Percentiles rank a stretch among this genome's conserved stretches.
phyloP scores from a whole-genome alignment of 306 rosid species.

The Vigna nakashimae region DNA sequence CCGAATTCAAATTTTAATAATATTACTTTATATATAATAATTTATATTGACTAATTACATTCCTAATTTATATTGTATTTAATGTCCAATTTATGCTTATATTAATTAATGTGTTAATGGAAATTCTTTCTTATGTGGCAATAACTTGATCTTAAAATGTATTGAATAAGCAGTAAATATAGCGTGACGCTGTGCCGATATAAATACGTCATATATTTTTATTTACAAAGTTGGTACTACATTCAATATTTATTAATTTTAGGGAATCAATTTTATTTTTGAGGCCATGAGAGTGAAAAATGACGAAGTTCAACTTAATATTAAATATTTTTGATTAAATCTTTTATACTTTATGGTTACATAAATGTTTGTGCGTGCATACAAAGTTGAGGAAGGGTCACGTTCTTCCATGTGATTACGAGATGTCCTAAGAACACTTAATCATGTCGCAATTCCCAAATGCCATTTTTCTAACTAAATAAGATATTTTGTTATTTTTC shows the following conservation, averaged over 20 bases:
- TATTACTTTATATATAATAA: too few relatives aligned
- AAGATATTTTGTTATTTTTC: background rate
- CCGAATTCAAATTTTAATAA: too few relatives aligned
- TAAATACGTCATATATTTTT: background rate
- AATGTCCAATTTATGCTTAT: background rate
- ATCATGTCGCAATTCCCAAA: background rate
- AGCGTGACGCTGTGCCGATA: background rate
- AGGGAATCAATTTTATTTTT: background rate
- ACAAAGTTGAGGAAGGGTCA: background rate
- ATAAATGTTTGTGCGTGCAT: background rate
- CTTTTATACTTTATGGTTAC: background rate
- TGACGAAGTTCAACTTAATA: too few relatives aligned
- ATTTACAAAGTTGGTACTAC: background rate
- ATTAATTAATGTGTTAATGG: background rate
- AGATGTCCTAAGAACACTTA: conserved; percentile 35
- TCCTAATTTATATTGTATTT: background rate
- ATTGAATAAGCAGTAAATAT: background rate
- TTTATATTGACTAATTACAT: background rate
- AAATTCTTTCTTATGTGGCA: background rate
- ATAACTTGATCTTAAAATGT: background rate
- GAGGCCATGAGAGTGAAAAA: background rate
- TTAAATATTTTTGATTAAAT: too few relatives aligned
- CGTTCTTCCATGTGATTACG: conserved; percentile 34
- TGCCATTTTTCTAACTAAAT: background rate
- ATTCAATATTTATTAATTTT: background rate